phyloP scores from a whole-genome alignment of 1,284 basidiomycete species.

The Malassezia dermatis region DNA sequence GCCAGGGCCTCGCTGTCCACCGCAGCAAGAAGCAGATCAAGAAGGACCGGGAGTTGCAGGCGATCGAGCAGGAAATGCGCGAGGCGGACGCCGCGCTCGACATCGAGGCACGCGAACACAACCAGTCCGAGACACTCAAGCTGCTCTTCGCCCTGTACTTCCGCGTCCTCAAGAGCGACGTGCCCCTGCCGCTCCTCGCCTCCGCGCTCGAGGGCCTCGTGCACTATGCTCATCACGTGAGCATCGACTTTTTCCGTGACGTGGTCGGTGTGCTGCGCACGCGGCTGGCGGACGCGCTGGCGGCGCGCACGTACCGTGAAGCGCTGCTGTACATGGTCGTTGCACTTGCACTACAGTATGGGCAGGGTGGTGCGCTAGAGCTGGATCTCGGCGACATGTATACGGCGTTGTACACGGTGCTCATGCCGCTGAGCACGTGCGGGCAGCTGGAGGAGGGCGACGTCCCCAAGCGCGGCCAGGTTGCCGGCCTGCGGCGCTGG shows the following conservation, averaged over 20 bases:
- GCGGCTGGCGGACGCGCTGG: slow-evolving; percentile 55
- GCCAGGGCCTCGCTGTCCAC: slow-evolving; percentile 38
- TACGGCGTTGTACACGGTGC: slow-evolving; percentile 60
- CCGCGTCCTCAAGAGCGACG: slow-evolving; percentile 72
- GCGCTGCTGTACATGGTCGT: slow-evolving; percentile 75
- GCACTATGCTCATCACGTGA: slow-evolving; percentile 88
- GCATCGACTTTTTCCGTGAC: slow-evolving; percentile 97
- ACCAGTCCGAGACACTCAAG: slow-evolving; percentile 97
- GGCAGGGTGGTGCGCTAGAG: slow-evolving; percentile 95
- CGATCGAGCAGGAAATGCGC: slow-evolving; percentile 44
- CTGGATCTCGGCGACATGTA: slow-evolving; percentile 88
- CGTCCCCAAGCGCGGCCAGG: slow-evolving; percentile 7
- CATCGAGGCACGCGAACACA: slow-evolving; percentile 70
- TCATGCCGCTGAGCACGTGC: slow-evolving; percentile 52
- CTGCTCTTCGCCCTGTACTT: slow-evolving; percentile 96
- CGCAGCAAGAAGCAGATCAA: slow-evolving; percentile 43
- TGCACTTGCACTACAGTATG: slow-evolving; percentile 86
- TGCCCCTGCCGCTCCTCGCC: slow-evolving; percentile 70
- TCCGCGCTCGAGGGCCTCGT: slow-evolving; percentile 83
- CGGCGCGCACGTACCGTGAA: slow-evolving; percentile 50
- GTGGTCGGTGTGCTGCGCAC: slow-evolving; percentile 74
- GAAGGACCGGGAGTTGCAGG: slow-evolving; percentile 30
- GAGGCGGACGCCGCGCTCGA: slow-evolving; percentile 83
- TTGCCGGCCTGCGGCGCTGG: slow-evolving; percentile 20
- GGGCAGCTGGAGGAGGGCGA: slow-evolving; percentile 51